Conservation (phyloP, 306 rosid genomes). For the Gleditsia sinensis region DNA sequence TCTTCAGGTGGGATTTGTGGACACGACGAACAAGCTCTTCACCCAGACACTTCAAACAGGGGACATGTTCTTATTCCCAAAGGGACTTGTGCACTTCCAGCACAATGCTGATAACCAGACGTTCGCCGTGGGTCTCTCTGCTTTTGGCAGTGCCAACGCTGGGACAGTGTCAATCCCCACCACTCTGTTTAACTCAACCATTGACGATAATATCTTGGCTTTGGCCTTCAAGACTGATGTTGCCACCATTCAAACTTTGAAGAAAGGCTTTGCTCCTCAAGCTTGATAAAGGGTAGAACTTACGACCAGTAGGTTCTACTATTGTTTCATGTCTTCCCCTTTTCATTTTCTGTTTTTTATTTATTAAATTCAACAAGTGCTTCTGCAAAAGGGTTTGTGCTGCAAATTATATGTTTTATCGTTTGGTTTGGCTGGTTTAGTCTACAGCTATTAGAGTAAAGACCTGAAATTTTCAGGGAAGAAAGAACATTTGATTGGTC, state of each 20-base stretch:
- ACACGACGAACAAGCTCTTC: conserved; percentile 54
- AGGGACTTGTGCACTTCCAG: conserved; percentile 61
- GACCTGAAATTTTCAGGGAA: not conserved
- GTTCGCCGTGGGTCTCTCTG: conserved; percentile 43
- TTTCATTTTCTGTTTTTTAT: not conserved
- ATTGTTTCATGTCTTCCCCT: not conserved
- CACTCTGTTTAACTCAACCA: conserved; percentile 42
- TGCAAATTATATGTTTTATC: not conserved
- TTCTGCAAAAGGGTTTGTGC: not conserved
- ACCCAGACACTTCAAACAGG: conserved; percentile 44
- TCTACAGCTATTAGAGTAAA: not conserved
- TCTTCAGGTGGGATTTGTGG: conserved; percentile 58
- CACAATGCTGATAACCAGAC: conserved; percentile 28
- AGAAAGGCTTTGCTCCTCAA: conserved; percentile 46
- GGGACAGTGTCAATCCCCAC: conserved; percentile 47
- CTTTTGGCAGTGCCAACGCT: conserved; percentile 60
- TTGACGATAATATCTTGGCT: conserved; percentile 58
- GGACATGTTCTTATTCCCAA: conserved; percentile 56
- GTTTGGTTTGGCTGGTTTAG: not conserved
- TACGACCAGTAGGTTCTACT: not conserved
- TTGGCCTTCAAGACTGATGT: conserved; percentile 60
- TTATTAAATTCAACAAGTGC: not conserved
- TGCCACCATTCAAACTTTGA: conserved; percentile 44
- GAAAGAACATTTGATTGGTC: not conserved
- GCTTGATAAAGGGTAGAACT: not conserved